phyloP scores from a whole-genome alignment of 2,329 filamentous ascomycete genomes.

The Hypoxylon sp. region DNA sequence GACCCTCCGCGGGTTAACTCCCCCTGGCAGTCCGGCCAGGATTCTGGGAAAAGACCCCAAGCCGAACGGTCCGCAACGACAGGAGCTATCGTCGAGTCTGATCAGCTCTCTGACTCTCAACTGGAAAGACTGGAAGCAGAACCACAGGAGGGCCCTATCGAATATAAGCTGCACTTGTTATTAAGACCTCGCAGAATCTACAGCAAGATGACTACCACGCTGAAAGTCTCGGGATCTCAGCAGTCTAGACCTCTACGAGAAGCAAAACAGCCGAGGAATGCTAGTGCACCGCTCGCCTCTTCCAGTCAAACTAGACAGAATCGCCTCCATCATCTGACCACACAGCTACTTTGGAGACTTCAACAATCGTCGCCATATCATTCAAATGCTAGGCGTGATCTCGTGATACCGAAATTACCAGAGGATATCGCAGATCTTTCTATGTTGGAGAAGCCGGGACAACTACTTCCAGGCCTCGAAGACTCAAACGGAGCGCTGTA shows the following conservation, averaged over 20 bases:
- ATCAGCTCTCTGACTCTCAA: constrained; percentile 48
- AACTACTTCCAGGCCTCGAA: constrained; percentile 81
- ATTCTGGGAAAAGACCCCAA: constrained; percentile 49
- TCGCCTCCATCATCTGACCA: constrained; percentile 89
- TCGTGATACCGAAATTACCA: constrained; percentile 78
- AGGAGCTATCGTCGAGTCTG: constrained; percentile 43
- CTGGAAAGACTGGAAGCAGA: constrained; percentile 80
- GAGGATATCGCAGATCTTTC: constrained; percentile 63
- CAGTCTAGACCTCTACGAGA: constrained; percentile 41
- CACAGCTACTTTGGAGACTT: constrained; percentile 91
- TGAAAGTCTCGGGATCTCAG: constrained; percentile 45
- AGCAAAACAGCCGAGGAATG: constrained; percentile 42
- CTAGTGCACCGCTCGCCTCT: constrained; percentile 42
- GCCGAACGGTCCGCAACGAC: constrained; percentile 46
- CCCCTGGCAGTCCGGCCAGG: constrained; percentile 78
- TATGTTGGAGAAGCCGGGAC: constrained; percentile 58
- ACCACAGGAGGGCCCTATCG: constrained; percentile 91
- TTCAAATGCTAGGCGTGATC: constrained; percentile 76
- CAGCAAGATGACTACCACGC: constrained; percentile 71
- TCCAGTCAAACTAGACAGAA: constrained; percentile 79
- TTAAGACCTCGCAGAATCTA: constrained; percentile 81
- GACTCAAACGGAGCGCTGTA: constrained; percentile 94
- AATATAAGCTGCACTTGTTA: constrained; percentile 95
- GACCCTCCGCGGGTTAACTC: constrained; percentile 88
- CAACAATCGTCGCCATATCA: constrained; percentile 96